These are phyloP conservation scores for Cunninghamia lanceolata DNA, from an alignment of 75 land plant species.

Conservation along the genomic window DNA sequence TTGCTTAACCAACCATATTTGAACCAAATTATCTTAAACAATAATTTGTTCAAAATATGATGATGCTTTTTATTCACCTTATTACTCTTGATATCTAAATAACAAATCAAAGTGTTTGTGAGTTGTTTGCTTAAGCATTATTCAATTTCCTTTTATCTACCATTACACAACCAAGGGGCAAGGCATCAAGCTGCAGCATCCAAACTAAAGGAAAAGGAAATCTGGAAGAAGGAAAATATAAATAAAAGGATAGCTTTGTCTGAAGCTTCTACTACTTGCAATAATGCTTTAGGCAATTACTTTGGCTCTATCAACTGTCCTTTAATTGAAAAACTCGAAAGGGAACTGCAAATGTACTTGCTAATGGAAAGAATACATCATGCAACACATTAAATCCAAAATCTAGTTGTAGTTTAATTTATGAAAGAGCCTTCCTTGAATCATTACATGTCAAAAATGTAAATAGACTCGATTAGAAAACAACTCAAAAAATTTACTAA, in stretches of 20 bases:
- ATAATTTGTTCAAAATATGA: background rate
- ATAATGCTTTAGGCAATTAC: background rate
- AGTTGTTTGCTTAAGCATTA: background rate
- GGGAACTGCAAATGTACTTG: slow-evolving; percentile 22
- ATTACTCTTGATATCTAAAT: background rate
- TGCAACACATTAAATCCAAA: slow-evolving; percentile 3
- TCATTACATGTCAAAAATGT: slow-evolving; percentile 3
- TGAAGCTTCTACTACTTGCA: background rate
- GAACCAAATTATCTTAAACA: background rate
- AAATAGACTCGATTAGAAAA: background rate
- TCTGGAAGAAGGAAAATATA: slow-evolving; percentile 35
- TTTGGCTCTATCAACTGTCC: slow-evolving; percentile 10
- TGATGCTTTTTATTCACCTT: background rate
- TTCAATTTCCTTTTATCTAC: background rate
- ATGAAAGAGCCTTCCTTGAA: slow-evolving; percentile 7
- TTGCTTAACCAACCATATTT: background rate
- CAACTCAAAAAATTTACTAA: no score
- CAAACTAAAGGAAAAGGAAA: slow-evolving; percentile 44
- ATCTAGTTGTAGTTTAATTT: background rate
- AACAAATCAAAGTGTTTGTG: background rate
- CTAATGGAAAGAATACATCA: slow-evolving; percentile 6
- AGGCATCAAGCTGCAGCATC: slow-evolving; percentile 52
- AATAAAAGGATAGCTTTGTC: slow-evolving; percentile 55
- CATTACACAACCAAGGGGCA: slow-evolving; percentile 51
- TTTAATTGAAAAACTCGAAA: slow-evolving; percentile 30